These are phyloP conservation scores for Helianthus annuus DNA, from an alignment of 129 eudicot species.

Conservation along the genomic window DNA sequence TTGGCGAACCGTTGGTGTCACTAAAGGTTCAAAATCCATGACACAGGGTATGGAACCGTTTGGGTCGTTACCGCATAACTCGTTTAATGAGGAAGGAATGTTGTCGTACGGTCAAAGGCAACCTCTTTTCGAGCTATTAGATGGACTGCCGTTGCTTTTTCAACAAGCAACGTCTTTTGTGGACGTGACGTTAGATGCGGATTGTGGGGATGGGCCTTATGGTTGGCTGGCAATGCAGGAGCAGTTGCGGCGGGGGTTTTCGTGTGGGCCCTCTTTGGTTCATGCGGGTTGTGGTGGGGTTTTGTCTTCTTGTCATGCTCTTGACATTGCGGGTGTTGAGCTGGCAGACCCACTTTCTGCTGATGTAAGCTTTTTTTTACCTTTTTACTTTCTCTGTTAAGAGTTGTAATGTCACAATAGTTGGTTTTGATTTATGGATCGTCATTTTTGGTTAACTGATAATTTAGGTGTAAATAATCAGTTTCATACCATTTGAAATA, in stretches of 20 bases:
- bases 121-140: conserved; percentile 90
- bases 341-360: conserved; percentile 85
- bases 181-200: conserved; percentile 93
- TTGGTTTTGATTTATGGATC: conserved; percentile 1
- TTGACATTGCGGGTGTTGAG: conserved; percentile 92
- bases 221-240: conserved; percentile 98
- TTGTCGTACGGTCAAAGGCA: conserved; percentile 74
- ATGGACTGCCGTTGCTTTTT: conserved; percentile 80
- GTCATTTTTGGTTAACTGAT: conserved; percentile 6
- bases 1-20: conserved; percentile 92
- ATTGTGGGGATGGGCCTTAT: conserved; percentile 89
- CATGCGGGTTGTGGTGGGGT: conserved; percentile 99
- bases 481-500: not conserved
- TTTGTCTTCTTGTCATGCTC: conserved; percentile 87
- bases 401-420: not conserved
- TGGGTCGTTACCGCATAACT: conserved; percentile 53
- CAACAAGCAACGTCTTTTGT: conserved; percentile 98
- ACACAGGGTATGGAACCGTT: conserved; percentile 57
- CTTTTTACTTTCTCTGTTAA: not conserved
- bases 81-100: conserved; percentile 76
- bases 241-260: conserved; percentile 95
- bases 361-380: conserved; percentile 56
- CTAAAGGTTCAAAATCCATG: conserved; percentile 67
- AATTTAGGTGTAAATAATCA: conserved; percentile 3
- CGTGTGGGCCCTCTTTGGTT: conserved; percentile 90